Percentiles rank a stretch among this genome's conserved stretches.
These are phyloP conservation scores for Grosmannia penicillata DNA, from an alignment of 2,329 filamentous ascomycete genomes.

Conservation along the genomic window DNA sequence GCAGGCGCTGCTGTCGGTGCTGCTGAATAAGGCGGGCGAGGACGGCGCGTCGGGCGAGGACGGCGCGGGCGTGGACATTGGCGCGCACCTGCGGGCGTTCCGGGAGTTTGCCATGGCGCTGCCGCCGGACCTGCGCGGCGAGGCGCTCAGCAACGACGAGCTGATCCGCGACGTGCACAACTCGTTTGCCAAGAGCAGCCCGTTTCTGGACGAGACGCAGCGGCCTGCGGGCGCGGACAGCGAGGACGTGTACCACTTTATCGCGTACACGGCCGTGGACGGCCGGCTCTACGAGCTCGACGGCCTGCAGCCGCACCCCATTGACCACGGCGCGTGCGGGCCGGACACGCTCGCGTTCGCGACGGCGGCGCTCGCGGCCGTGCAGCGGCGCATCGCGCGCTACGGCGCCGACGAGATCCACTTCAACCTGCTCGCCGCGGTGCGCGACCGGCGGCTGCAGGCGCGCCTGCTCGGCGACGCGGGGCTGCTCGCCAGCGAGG, in stretches of 20 bases:
- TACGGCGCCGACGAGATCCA: constrained; percentile 82
- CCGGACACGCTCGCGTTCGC: constrained; percentile 41
- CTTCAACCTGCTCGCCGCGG: constrained; percentile 92
- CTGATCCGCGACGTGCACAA: constrained; percentile 72
- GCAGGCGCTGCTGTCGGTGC: constrained; percentile 80
- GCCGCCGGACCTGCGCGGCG: constrained; percentile 54
- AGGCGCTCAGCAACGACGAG: constrained; percentile 47
- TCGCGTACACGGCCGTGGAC: constrained; percentile 77
- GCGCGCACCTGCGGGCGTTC: constrained; percentile 57
- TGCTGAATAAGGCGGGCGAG: constrained; percentile 63
- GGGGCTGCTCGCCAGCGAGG: constrained; percentile 64
- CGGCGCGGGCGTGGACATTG: constrained; percentile 46
- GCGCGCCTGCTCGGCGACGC: constrained; percentile 71
- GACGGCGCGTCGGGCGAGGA: constrained; percentile 8
- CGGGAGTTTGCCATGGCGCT: constrained; percentile 79
- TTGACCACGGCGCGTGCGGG: constrained; percentile 66
- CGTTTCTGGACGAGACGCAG: constrained; percentile 85
- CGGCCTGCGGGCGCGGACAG: constrained; percentile 52
- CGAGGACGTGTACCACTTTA: constrained; percentile 94
- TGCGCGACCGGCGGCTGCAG: constrained; percentile 62
- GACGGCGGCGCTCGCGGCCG: constrained; percentile 66
- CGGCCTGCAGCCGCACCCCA: constrained; percentile 83
- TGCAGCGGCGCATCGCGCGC: constrained; percentile 67
- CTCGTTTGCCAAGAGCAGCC: constrained; percentile 73
- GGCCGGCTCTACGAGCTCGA: constrained; percentile 85